These are phyloP conservation scores for Cyberlindnera xylosilytica DNA, from an alignment of 805 yeast species.

Conservation along the genomic window DNA sequence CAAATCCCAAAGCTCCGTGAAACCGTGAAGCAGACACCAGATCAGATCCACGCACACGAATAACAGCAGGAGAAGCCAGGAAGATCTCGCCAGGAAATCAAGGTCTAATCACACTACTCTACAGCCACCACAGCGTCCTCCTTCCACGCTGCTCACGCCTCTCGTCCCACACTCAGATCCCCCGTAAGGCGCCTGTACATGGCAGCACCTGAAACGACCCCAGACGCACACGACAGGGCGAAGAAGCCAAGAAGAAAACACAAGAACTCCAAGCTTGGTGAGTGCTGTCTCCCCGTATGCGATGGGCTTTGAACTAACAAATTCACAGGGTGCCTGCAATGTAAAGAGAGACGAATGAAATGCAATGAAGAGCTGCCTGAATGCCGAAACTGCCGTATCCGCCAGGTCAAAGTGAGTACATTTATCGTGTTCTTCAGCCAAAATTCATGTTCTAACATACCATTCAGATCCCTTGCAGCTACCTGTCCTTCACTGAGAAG, in stretches of 20 bases:
- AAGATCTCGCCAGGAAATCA: too few species aligned
- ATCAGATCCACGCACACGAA: too few species aligned
- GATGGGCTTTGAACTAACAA: not conserved
- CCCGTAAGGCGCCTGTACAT: too few species aligned
- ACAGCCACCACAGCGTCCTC: too few species aligned
- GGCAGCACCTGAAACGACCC: not conserved
- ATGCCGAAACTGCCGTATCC: conserved; percentile 40
- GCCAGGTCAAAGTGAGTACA: conserved; percentile 23
- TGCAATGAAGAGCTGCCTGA: conserved; percentile 50
- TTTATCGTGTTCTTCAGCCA: not conserved
- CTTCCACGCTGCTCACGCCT: too few species aligned
- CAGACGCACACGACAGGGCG: conserved; percentile 5
- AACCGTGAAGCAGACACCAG: too few species aligned
- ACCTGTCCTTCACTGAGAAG: conserved; percentile 20
- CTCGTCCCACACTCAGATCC: too few species aligned
- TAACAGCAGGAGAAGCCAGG: too few species aligned
- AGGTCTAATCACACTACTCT: too few species aligned
- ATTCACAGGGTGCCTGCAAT: conserved; percentile 43
- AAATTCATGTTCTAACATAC: too few species aligned
- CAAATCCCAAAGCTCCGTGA: too few species aligned
- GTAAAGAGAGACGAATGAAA: conserved; percentile 49
- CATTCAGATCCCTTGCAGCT: conserved; percentile 24
- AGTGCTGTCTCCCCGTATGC: conserved; percentile 4
- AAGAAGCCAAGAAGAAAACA: conserved; percentile 25
- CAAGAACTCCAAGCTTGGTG: conserved; percentile 31